These are phyloP conservation scores for Schizophyllum amplum DNA, from an alignment of 1,284 basidiomycete species.

Conservation along the genomic window DNA sequence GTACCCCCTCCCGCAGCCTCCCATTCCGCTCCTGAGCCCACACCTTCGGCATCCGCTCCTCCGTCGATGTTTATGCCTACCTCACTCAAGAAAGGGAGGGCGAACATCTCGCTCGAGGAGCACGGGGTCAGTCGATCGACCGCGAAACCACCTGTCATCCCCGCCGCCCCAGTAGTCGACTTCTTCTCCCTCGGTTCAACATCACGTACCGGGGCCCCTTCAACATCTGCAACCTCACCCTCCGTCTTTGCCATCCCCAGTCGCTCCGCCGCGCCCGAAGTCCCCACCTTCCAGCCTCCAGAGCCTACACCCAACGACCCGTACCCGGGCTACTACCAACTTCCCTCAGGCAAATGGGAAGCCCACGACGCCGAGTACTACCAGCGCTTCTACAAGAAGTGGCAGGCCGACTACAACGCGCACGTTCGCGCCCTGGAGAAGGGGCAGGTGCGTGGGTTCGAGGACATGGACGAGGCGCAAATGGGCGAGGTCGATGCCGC, in stretches of 20 bases:
- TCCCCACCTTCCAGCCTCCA: constrained; percentile 69
- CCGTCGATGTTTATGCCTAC: constrained; percentile 45
- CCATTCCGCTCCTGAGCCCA: background rate
- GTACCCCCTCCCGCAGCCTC: constrained; percentile 7
- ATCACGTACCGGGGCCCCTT: background rate
- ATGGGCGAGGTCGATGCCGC: constrained; percentile 59
- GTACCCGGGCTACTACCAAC: constrained; percentile 85
- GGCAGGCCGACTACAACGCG: constrained; percentile 61
- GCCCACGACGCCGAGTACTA: constrained; percentile 76
- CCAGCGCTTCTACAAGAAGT: constrained; percentile 59
- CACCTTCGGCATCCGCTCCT: constrained; percentile 24
- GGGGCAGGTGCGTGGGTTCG: constrained; percentile 55
- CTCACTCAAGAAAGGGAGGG: constrained; percentile 34
- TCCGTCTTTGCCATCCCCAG: constrained; percentile 17
- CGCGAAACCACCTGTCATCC: constrained; percentile 17
- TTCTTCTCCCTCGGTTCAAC: constrained; percentile 53
- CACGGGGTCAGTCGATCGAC: constrained; percentile 17
- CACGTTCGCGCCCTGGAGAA: constrained; percentile 67
- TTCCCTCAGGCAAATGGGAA: constrained; percentile 74
- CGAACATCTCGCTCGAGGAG: constrained; percentile 56
- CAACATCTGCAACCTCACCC: constrained; percentile 17
- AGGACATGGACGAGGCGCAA: constrained; percentile 43
- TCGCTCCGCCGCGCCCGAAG: constrained; percentile 58
- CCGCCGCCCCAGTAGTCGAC: constrained; percentile 41
- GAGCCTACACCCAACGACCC: constrained; percentile 68